Percentiles rank a stretch among this genome's conserved stretches.
These are phyloP conservation scores for Ascochyta clinopodiicola DNA, from an alignment of 2,329 filamentous ascomycete species.

Conservation along the genomic window DNA sequence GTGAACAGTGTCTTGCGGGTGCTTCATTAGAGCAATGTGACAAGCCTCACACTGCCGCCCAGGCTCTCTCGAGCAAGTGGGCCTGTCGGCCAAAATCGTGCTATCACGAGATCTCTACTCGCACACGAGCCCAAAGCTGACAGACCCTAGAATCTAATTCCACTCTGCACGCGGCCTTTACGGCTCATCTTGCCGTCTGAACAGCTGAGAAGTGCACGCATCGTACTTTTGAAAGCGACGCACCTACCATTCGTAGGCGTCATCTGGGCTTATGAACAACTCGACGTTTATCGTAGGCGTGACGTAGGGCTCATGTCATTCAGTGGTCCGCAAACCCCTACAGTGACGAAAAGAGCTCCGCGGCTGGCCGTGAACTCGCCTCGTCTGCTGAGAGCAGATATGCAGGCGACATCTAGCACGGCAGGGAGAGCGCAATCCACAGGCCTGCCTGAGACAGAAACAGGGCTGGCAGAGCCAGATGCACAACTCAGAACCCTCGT, in stretches of 20 bases:
- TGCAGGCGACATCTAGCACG: slow-evolving; percentile 30
- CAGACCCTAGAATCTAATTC: slow-evolving; percentile 69
- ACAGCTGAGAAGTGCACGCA: slow-evolving; percentile 66
- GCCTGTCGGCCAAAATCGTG: not conserved
- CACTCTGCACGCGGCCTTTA: slow-evolving; percentile 74
- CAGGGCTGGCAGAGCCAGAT: slow-evolving; percentile 36
- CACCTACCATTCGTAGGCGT: slow-evolving; percentile 72
- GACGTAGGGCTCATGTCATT: slow-evolving; percentile 33
- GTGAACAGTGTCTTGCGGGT: slow-evolving; percentile 6
- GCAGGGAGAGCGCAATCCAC: slow-evolving; percentile 21
- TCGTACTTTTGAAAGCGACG: slow-evolving; percentile 64
- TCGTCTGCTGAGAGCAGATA: slow-evolving; percentile 34
- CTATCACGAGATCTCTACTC: not conserved
- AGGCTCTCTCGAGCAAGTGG: slow-evolving; percentile 27
- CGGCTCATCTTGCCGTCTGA: slow-evolving; percentile 71
- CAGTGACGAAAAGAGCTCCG: slow-evolving; percentile 32
- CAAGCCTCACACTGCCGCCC: slow-evolving; percentile 34
- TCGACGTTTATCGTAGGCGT: slow-evolving; percentile 33
- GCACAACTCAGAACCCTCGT: slow-evolving; percentile 47
- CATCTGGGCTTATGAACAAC: slow-evolving; percentile 71
- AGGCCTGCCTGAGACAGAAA: slow-evolving; percentile 23
- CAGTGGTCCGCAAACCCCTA: slow-evolving; percentile 42
- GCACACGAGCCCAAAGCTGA: slow-evolving; percentile 38
- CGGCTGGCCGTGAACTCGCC: slow-evolving; percentile 44
- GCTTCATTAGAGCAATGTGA: slow-evolving; percentile 14